A percentile compares a stretch with the other conserved stretches of the same genome.
These are phyloP conservation scores for Euptelea pleiosperma DNA, from an alignment of 164 flowering plant genomes.

Conservation along the genomic window DNA sequence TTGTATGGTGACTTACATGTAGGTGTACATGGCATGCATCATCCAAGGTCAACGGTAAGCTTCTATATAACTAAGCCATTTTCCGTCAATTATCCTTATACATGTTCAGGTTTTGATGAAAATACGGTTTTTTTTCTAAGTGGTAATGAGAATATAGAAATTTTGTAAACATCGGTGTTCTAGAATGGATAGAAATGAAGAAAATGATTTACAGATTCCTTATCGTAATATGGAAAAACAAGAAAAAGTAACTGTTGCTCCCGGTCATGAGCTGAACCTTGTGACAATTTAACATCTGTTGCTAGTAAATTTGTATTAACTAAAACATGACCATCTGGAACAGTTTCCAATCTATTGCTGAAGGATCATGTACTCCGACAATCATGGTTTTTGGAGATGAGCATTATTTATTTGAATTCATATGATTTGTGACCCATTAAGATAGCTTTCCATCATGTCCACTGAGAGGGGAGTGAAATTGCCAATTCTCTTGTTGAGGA, in stretches of 20 bases:
- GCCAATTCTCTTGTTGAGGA: not conserved
- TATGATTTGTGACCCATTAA: not conserved
- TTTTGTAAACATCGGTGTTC: not conserved
- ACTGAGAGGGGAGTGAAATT: not conserved
- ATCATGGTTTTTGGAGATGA: not conserved
- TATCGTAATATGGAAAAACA: not conserved
- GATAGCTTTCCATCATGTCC: not conserved
- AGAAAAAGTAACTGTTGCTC: not conserved
- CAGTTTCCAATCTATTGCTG: not conserved
- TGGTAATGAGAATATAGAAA: too few relatives aligned
- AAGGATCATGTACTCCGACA: not conserved
- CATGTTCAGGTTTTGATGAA: not conserved
- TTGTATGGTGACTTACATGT: slow-evolving; percentile 15
- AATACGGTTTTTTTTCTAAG: not conserved
- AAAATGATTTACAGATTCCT: not conserved
- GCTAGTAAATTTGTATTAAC: not conserved
- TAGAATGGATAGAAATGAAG: not conserved
- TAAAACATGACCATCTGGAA: not conserved
- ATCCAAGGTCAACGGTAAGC: slow-evolving; percentile 66
- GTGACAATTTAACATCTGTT: slow-evolving; percentile 1
- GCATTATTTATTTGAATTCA: not conserved
- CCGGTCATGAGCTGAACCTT: not conserved
- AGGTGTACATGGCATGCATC: slow-evolving; percentile 98
- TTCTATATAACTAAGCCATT: slow-evolving; percentile 1
- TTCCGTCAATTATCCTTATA: not conserved